Percentiles rank a stretch among this genome's conserved stretches.
These are phyloP conservation scores for Beauveria medogensis DNA, from an alignment of 2,329 filamentous ascomycete genomes.

Conservation along the genomic window DNA sequence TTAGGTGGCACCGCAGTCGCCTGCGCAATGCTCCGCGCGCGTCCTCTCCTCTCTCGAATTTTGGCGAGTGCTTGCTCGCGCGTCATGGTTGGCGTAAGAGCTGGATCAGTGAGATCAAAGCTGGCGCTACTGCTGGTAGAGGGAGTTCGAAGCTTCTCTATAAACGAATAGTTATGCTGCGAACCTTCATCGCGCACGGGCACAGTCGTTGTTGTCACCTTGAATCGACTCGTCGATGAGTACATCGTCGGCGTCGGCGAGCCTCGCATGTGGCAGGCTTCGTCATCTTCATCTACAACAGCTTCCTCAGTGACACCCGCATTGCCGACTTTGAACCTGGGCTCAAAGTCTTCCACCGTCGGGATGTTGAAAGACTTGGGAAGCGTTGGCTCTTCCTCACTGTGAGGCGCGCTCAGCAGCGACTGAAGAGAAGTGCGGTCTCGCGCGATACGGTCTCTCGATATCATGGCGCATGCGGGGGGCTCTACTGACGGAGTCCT, in stretches of 20 bases:
- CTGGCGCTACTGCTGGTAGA: constrained; percentile 29
- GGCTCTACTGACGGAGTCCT: constrained; percentile 56
- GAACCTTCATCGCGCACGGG: constrained; percentile 40
- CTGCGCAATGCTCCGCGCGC: constrained; percentile 60
- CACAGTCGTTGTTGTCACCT: constrained; percentile 42
- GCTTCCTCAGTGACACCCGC: constrained; percentile 4
- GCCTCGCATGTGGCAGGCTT: constrained; percentile 14
- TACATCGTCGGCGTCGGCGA: constrained; percentile 31
- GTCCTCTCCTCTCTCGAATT: constrained; percentile 63
- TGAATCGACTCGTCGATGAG: constrained; percentile 37
- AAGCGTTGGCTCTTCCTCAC: constrained; percentile 26
- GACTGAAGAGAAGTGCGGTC: constrained; percentile 52
- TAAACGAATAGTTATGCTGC: constrained; percentile 31
- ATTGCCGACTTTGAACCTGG: not conserved
- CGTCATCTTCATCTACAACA: constrained; percentile 8
- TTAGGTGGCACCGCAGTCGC: constrained; percentile 46
- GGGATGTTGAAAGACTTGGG: constrained; percentile 34
- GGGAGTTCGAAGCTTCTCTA: constrained; percentile 37
- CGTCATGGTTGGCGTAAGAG: constrained; percentile 57
- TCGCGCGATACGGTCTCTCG: constrained; percentile 45
- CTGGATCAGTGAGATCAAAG: constrained; percentile 49
- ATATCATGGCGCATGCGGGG: constrained; percentile 47
- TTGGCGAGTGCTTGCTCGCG: constrained; percentile 68
- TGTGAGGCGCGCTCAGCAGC: constrained; percentile 49
- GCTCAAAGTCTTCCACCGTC: constrained; percentile 20